Evolutionary conservation across 208 protist species (phyloP).

Genomic region (Trypanosoma rangeli): DNA sequence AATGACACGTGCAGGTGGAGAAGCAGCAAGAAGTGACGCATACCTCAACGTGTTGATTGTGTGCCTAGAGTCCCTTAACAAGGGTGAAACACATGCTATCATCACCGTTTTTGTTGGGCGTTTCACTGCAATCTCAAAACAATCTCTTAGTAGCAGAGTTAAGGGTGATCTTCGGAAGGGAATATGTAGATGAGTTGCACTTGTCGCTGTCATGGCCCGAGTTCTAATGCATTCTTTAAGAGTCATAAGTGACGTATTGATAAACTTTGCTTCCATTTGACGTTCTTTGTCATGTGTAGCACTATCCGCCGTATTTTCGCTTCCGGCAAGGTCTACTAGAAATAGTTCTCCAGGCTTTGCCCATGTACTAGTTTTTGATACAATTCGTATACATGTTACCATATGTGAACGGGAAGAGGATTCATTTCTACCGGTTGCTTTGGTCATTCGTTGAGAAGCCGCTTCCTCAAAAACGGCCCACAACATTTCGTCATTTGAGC

Average conservation of each 20-base stretch:
- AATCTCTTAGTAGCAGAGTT: slow-evolving; percentile 86
- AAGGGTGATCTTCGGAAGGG: slow-evolving; percentile 87
- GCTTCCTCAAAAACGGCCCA: slow-evolving; percentile 81
- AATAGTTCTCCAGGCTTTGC: slow-evolving; percentile 83
- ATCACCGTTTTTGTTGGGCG: slow-evolving; percentile 88
- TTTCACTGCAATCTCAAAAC: slow-evolving; percentile 89
- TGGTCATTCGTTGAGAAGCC: slow-evolving; percentile 70
- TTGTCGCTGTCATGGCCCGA: slow-evolving; percentile 65
- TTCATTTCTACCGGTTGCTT: slow-evolving; percentile 79
- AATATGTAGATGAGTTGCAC: slow-evolving; percentile 84
- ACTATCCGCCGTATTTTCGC: slow-evolving; percentile 89
- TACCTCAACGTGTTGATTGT: slow-evolving; percentile 91
- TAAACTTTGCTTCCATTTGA: slow-evolving; percentile 85
- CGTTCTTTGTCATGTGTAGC: slow-evolving; percentile 84
- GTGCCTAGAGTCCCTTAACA: slow-evolving; percentile 82
- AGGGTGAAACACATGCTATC: slow-evolving; percentile 90
- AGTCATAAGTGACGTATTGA: slow-evolving; percentile 93
- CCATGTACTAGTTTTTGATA: slow-evolving; percentile 80
- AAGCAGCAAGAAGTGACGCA: slow-evolving; percentile 75
- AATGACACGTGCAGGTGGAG: slow-evolving; percentile 68
- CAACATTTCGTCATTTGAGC: slow-evolving; percentile 73
- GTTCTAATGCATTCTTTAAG: slow-evolving; percentile 90
- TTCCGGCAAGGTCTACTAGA: slow-evolving; percentile 88
- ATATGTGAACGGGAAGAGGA: slow-evolving; percentile 87
- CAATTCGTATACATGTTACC: slow-evolving; percentile 79